Evolutionary conservation across 805 yeast genomes (phyloP), one percentile per base, ranked within the genome.

Genomic region (Diddensiella caesifluorescens): DNA sequence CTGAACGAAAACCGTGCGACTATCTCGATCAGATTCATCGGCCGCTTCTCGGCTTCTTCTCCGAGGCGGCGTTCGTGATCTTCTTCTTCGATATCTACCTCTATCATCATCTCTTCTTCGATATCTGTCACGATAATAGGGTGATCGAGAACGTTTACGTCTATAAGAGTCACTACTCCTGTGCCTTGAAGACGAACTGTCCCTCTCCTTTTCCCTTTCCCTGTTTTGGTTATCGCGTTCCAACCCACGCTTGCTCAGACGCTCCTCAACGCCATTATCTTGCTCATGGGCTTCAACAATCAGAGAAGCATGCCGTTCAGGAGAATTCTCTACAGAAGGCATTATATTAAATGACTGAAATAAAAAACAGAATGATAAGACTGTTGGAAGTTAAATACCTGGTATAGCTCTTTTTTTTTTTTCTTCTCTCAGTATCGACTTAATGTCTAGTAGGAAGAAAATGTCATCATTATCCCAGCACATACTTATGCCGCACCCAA

Each of bases 1-100:
- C 44, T 54, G 60, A 19, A 61, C 65, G 47, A 61, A 61, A n/a
- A 61, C 57, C 3, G 66, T 61, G 29, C 65, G 41, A 33, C 48
- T 37, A 41, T 61, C 65, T 13, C 61, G 48, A 19, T 61, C 63
- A 9, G 7, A 9, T 9, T 29, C 32, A 29, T 29, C 32, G 16
- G 6, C 15, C n/a, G n/a, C n/a, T n/a, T n/a, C n/a, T n/a, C n/a
- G n/a, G 15, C 7, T 13, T 7, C 19, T 13, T 7, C 6, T 9
- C 15, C 7, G 15, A 7, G 32, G 32, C 7, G 32, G 32, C 7
- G 32, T 29, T 29, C 32, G 9, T n/a, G 19, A n/a, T 29, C 32
- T 29, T 9, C 16, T 7, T 13, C 32, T 7, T 29, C 32, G 32
- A 23, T 23, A 23, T 23, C 27, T 7, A 7, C 32, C 7, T 13